A percentile compares a stretch with the other conserved stretches of the same genome.
These are phyloP conservation scores for Eucalyptus urophylla DNA, from an alignment of 345 rosid genomes.

Conservation along the genomic window DNA sequence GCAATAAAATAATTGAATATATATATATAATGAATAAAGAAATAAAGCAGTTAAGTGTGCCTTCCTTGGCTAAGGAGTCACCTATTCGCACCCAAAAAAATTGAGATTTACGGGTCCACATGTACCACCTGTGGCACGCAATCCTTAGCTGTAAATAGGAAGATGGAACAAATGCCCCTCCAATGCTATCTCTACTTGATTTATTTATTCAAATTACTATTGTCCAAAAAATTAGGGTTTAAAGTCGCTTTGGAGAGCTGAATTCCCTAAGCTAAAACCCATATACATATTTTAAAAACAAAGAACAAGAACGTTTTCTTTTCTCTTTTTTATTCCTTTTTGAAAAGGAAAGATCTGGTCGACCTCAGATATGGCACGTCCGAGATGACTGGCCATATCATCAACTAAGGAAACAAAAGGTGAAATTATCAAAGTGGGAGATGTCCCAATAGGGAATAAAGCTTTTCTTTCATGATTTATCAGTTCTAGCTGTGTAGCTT, in stretches of 20 bases:
- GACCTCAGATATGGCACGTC: not conserved
- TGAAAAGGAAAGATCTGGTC: not conserved
- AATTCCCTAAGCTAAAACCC: not conserved
- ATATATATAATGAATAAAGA: not conserved
- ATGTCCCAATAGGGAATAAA: not conserved
- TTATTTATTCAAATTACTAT: not conserved
- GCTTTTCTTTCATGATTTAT: not conserved
- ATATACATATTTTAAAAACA: not conserved
- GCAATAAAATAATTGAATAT: not conserved
- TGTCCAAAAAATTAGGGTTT: not conserved
- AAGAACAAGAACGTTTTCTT: not conserved
- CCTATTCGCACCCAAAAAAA: not conserved
- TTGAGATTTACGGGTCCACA: not conserved
- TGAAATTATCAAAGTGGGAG: not conserved
- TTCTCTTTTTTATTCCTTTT: not conserved
- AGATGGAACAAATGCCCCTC: not conserved
- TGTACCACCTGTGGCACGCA: not conserved
- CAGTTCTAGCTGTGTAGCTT: not conserved
- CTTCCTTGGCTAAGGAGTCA: not conserved
- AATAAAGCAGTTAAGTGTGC: not conserved
- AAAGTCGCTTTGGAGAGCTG: not conserved
- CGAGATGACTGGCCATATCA: not conserved
- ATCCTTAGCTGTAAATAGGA: not conserved
- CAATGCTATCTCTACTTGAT: not conserved
- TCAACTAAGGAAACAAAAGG: not conserved